A percentile compares a stretch with the other conserved stretches of the same genome.
phyloP scores from a whole-genome alignment of 2,329 filamentous ascomycete genomes.

The Zalaria obscura region DNA sequence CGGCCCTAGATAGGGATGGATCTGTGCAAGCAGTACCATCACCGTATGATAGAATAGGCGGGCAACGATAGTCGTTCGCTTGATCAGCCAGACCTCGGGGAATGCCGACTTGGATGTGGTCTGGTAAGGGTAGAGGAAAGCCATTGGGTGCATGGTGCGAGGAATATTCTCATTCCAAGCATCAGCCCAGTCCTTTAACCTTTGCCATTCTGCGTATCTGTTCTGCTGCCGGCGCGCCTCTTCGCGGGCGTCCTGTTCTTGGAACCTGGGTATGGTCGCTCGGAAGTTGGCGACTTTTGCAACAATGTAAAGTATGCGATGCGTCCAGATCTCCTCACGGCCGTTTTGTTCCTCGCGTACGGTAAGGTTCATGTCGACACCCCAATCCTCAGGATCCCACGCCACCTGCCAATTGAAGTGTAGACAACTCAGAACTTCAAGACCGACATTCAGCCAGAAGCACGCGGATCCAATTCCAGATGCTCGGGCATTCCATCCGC shows the following conservation, averaged over 20 bases:
- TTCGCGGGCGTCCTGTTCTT: conserved; percentile 44
- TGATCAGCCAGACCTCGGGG: conserved; percentile 80
- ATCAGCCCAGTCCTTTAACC: conserved; percentile 68
- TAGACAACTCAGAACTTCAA: conserved; percentile 80
- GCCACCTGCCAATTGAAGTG: conserved; percentile 76
- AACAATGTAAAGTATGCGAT: conserved; percentile 77
- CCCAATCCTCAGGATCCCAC: conserved; percentile 87
- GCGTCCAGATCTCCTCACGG: conserved; percentile 72
- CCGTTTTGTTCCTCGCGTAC: conserved; percentile 39
- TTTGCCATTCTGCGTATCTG: conserved; percentile 62
- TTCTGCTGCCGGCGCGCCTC: conserved; percentile 51
- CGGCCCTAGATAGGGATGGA: conserved; percentile 54
- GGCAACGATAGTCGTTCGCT: conserved; percentile 66
- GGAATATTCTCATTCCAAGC: conserved; percentile 69
- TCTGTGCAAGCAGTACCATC: conserved; percentile 66
- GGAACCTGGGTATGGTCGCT: conserved; percentile 49
- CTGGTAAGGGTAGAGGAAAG: conserved; percentile 56
- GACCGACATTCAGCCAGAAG: conserved; percentile 85
- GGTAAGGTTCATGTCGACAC: conserved; percentile 62
- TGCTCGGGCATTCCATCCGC: conserved; percentile 70
- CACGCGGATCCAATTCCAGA: conserved; percentile 72
- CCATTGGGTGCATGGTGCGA: conserved; percentile 75
- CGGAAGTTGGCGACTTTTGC: conserved; percentile 80
- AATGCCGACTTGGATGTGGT: conserved; percentile 60
- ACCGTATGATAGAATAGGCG: conserved; percentile 82